phyloP scores from a whole-genome alignment of 345 rosid genomes.

The Ceriops decandra region DNA sequence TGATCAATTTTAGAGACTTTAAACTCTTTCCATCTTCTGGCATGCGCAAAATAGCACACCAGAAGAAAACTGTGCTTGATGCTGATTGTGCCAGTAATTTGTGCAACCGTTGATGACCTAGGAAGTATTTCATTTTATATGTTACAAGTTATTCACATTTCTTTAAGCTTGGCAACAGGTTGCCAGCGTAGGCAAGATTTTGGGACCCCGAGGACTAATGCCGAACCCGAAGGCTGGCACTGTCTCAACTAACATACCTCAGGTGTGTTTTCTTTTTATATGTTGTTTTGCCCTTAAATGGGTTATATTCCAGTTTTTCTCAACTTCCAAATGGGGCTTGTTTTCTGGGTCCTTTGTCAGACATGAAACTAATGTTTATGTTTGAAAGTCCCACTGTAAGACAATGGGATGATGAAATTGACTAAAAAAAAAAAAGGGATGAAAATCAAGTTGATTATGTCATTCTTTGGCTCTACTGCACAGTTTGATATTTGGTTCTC shows the following conservation, averaged over 20 bases:
- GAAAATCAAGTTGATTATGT: too few relatives aligned
- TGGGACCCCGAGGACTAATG: conserved; percentile 99
- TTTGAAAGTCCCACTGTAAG: too few relatives aligned
- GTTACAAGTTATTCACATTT: conserved; percentile 1
- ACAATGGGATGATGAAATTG: too few relatives aligned
- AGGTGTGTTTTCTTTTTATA: conserved; percentile 40
- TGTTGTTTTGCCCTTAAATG: not conserved
- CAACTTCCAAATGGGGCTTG: not conserved
- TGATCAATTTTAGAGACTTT: too few relatives aligned
- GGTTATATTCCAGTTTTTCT: not conserved
- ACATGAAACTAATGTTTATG: too few relatives aligned
- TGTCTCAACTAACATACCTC: conserved; percentile 78
- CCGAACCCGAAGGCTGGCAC: conserved; percentile 99
- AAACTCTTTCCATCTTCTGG: too few relatives aligned
- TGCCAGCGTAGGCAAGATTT: conserved; percentile 91
- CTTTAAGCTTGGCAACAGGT: conserved; percentile 48
- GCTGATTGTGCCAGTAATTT: too few relatives aligned
- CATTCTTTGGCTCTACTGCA: too few relatives aligned
- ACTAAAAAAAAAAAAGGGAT: too few relatives aligned
- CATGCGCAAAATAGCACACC: too few relatives aligned
- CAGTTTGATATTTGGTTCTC: too few relatives aligned
- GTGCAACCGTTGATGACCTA: not conserved
- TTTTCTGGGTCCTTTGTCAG: not conserved
- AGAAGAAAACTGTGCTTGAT: too few relatives aligned
- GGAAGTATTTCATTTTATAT: not conserved